Evolutionary conservation across 495 filamentous ascomycete species (phyloP).

Genomic region (Penicillium macrosclerotiorum): DNA sequence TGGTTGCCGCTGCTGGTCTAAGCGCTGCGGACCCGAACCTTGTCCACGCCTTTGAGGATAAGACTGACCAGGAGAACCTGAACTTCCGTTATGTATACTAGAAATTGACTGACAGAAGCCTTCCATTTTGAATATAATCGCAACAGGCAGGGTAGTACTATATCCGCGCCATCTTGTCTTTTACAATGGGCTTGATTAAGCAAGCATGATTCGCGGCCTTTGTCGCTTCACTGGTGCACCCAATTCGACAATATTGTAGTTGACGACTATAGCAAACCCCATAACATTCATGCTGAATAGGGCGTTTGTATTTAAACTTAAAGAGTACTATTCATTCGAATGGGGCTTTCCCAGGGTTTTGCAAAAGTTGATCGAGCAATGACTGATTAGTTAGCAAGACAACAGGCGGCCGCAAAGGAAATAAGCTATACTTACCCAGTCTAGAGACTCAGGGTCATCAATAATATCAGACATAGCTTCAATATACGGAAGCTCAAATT

Average conservation of each 20-base stretch:
- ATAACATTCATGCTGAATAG: too few species aligned
- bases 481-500: conserved; percentile 18
- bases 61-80: conserved; percentile 48
- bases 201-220: too few species aligned
- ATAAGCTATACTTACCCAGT: conserved; percentile 34
- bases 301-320: too few species aligned
- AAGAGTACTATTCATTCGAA: too few species aligned
- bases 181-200: too few species aligned
- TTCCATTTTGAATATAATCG: too few species aligned
- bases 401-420: not conserved
- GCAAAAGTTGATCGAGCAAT: conserved; percentile 9
- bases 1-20: conserved; percentile 28
- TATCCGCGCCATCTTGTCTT: too few species aligned
- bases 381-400: conserved; percentile 4
- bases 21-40: conserved; percentile 30
- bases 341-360: conserved; percentile 7
- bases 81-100: conserved; percentile 51
- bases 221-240: too few species aligned
- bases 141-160: too few species aligned
- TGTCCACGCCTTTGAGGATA: conserved; percentile 45
- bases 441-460: conserved; percentile 26
- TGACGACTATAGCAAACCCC: too few species aligned
- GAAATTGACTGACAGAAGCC: not conserved
- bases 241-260: too few species aligned
- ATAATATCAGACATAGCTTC: conserved; percentile 32